A percentile compares a stretch with the other conserved stretches of the same genome.
phyloP scores from a whole-genome alignment of 78 protist genomes.

The Dictyostelium intermedium region DNA sequence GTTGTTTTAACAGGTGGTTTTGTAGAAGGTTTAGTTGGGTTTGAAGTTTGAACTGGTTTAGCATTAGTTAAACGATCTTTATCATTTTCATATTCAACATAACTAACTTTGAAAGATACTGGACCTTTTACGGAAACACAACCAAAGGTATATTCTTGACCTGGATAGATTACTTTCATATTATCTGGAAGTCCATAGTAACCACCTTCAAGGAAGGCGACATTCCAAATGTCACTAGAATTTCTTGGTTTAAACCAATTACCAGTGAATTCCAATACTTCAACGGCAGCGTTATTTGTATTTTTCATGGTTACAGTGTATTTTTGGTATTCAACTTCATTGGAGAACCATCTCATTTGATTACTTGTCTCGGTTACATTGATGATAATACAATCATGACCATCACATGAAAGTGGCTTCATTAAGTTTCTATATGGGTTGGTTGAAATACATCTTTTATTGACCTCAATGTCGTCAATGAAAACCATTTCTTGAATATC shows the following conservation, averaged over 20 bases:
- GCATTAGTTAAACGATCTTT: neutral
- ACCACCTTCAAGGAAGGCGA: neutral
- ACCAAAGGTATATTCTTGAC: conserved; percentile 27
- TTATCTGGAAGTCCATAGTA: neutral
- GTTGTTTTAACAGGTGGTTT: neutral
- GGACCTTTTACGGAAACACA: conserved; percentile 32
- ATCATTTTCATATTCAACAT: conserved; percentile 46
- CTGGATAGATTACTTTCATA: neutral
- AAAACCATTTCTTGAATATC: conserved; percentile 4
- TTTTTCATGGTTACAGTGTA: conserved; percentile 41
- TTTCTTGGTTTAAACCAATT: conserved; percentile 20
- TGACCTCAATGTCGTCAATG: conserved; percentile 41
- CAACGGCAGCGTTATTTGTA: neutral
- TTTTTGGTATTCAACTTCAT: conserved; percentile 19
- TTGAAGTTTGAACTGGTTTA: neutral
- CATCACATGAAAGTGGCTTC: neutral
- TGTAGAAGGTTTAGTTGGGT: neutral
- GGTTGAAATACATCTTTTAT: conserved; percentile 23
- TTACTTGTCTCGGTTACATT: neutral
- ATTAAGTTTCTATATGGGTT: conserved; percentile 3
- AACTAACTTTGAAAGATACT: conserved; percentile 27
- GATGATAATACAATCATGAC: neutral
- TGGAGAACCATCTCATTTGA: neutral
- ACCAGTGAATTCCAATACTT: conserved; percentile 1
- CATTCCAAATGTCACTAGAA: conserved; percentile 36